A percentile compares a stretch with the other conserved stretches of the same genome.
These are phyloP conservation scores for Metschnikowia baotianmanensis DNA, from an alignment of 805 yeast species.

Conservation along the genomic window DNA sequence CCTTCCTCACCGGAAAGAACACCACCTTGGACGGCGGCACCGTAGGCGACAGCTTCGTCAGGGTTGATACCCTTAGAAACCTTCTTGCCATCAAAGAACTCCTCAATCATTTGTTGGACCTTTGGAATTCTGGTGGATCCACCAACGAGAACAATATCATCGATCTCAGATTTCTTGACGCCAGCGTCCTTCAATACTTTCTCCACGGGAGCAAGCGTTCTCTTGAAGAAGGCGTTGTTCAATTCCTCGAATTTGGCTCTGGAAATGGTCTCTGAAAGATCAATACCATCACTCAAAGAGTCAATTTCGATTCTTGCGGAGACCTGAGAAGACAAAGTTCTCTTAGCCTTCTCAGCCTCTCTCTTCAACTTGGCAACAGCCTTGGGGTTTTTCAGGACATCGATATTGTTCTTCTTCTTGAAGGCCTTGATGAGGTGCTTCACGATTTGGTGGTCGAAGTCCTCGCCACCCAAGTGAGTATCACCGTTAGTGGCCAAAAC, in stretches of 20 bases:
- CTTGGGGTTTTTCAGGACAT: conserved; percentile 19
- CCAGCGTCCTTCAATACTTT: conserved; percentile 22
- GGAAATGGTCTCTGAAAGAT: conserved; percentile 22
- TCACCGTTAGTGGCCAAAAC: conserved; percentile 41
- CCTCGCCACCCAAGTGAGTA: conserved; percentile 26
- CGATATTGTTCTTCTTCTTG: conserved; percentile 21
- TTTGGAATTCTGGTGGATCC: conserved; percentile 24
- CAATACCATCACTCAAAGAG: conserved; percentile 22
- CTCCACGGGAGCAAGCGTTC: conserved; percentile 23
- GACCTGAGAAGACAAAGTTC: conserved; percentile 23
- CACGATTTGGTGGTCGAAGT: conserved; percentile 22
- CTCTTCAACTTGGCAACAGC: conserved; percentile 24
- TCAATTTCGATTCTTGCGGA: conserved; percentile 21
- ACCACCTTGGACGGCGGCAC: conserved; percentile 72
- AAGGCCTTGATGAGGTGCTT: conserved; percentile 20
- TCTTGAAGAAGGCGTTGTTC: conserved; percentile 23
- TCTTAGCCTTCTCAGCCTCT: conserved; percentile 25
- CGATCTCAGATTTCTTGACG: conserved; percentile 20
- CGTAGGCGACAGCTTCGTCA: conserved; percentile 50
- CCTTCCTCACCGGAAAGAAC: no score
- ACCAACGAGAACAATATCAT: conserved; percentile 24
- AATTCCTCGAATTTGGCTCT: conserved; percentile 23
- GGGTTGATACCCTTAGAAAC: conserved; percentile 33
- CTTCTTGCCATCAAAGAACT: conserved; percentile 22
- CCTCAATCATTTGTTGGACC: conserved; percentile 22